Conservation (phyloP, 106 monocot species). For the Agapanthus africanus region DNA sequence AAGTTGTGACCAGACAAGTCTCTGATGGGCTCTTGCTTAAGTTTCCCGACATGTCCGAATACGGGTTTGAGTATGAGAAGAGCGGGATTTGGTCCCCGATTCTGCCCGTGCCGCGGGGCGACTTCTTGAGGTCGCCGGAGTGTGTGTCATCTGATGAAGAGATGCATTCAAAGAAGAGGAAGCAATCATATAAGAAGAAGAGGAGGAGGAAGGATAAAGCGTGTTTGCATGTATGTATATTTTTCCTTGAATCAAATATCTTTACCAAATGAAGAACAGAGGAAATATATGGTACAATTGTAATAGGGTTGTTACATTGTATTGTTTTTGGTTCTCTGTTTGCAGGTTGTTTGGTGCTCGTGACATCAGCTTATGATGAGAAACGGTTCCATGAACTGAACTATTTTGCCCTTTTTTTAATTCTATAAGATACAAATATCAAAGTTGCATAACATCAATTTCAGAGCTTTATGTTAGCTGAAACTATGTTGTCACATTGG, state of each 20-base stretch:
- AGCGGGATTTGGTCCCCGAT: constrained; percentile 49
- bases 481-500: not conserved
- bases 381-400: not conserved
- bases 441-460: not conserved
- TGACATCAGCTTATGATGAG: not conserved
- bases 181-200: not conserved
- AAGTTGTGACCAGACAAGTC: constrained; percentile 27
- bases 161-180: not conserved
- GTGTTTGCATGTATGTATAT: not conserved
- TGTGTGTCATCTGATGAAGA: not conserved
- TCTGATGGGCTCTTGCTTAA: constrained; percentile 41
- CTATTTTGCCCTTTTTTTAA: not conserved
- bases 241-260: not conserved
- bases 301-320: no score
- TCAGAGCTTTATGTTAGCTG: not conserved
- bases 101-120: constrained; percentile 18
- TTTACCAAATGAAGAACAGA: not conserved
- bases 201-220: not conserved
- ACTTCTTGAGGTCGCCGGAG: not conserved
- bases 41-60: constrained; percentile 39
- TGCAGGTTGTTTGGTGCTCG: constrained; percentile 2
- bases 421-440: no score
- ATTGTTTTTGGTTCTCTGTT: not conserved
- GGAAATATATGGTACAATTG: no score
- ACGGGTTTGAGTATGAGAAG: constrained; percentile 50